phyloP scores from a whole-genome alignment of 164 flowering plant genomes.

The Houttuynia cordata region DNA sequence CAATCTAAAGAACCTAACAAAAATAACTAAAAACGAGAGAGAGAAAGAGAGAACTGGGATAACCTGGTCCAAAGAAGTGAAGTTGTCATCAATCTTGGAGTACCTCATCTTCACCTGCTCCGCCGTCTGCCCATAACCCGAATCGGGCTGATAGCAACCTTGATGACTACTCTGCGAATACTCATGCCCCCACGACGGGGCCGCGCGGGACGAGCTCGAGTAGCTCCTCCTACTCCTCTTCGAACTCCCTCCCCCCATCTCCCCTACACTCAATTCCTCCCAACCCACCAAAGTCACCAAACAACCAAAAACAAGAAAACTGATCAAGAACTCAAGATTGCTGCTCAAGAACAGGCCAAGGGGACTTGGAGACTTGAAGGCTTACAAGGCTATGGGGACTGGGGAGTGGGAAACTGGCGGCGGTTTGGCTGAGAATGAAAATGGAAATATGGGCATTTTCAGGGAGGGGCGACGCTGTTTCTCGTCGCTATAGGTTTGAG shows the following conservation, averaged over 20 bases:
- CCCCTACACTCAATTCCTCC: neutral
- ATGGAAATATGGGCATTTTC: neutral
- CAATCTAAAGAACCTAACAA: neutral
- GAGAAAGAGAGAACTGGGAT: neutral
- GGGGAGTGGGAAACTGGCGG: neutral
- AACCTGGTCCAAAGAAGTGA: conserved; percentile 62
- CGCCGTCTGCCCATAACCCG: neutral
- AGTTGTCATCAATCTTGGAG: conserved; percentile 63
- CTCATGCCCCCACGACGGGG: neutral
- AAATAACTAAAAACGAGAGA: neutral
- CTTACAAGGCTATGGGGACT: too few relatives aligned
- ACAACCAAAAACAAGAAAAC: too few relatives aligned
- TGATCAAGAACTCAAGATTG: too few relatives aligned
- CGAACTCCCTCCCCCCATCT: neutral
- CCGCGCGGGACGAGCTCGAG: neutral
- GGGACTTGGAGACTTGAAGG: too few relatives aligned
- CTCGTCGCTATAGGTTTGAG: too few relatives aligned
- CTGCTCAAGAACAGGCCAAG: too few relatives aligned
- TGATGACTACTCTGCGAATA: too few relatives aligned
- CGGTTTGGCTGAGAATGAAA: neutral
- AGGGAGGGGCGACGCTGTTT: too few relatives aligned
- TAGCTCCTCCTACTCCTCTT: neutral
- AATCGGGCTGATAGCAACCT: neutral
- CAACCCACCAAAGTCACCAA: neutral
- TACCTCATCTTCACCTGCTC: conserved; percentile 19